Percentiles rank a stretch among this genome's conserved stretches.
Evolutionary conservation across 139 green algal genomes (phyloP).

Genomic region (Diplosphaera chodatii): DNA sequence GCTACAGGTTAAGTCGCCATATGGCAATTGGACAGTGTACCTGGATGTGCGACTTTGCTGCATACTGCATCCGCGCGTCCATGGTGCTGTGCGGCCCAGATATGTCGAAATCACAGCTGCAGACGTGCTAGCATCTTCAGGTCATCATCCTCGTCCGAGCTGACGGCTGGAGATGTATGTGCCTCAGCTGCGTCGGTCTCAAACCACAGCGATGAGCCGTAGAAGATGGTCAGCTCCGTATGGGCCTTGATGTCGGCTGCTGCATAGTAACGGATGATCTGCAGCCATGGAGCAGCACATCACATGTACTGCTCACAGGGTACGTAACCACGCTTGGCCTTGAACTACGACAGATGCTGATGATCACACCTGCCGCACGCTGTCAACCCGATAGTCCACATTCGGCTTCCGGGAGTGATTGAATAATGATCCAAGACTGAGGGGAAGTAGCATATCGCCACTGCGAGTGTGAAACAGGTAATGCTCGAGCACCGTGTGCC

Average conservation of each 20-base stretch:
- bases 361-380: not conserved
- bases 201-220: slow-evolving; percentile 24
- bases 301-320: too few relatives aligned
- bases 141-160: not conserved
- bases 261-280: slow-evolving; percentile 19
- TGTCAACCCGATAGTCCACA: slow-evolving; percentile 23
- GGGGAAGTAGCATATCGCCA: slow-evolving; percentile 12
- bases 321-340: too few relatives aligned
- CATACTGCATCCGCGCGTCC: too few relatives aligned
- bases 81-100: too few relatives aligned
- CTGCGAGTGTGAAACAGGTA: slow-evolving; percentile 13
- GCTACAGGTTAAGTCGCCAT: too few relatives aligned
- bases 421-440: slow-evolving; percentile 19
- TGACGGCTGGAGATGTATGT: not conserved
- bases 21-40: too few relatives aligned
- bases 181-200: not conserved
- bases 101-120: not conserved
- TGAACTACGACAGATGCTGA: too few relatives aligned
- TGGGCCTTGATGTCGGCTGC: slow-evolving; percentile 2
- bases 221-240: slow-evolving; percentile 31
- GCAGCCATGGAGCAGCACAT: not conserved
- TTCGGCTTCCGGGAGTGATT: slow-evolving; percentile 17
- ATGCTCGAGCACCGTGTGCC: slow-evolving; percentile 22
- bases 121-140: not conserved
- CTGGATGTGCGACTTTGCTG: too few relatives aligned